Evolutionary conservation across 257 asterid genomes (phyloP), one percentile per base, ranked within the genome.

Genomic region (Solanum pinnatisectum): DNA sequence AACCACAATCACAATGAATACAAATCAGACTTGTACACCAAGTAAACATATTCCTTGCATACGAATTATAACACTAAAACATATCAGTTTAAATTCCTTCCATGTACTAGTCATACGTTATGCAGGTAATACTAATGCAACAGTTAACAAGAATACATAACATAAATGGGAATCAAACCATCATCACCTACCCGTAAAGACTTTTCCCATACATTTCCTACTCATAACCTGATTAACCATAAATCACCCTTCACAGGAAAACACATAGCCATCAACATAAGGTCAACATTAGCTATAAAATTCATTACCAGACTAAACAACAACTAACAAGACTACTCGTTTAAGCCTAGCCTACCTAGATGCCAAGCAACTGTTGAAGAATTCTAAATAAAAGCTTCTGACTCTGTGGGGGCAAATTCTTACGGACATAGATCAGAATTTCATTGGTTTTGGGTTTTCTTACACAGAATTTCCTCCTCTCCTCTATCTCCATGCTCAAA

Each of bases 401-500:
- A 18, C 65, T 56, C n/a, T 2, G 2, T 56, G 4, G n/a, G 65
- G n/a, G 11, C 0, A 6, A 56, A 18, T 18, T 7, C 10, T 18
- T 6, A 56, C 2, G 0, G n/a, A 18, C 10, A 2, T 18, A 18
- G 10, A 2, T 18, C 2, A 18, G 1, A 18, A 56, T 16, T 52
- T 16, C 23, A 56, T 56, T 16, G n/a, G 4, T 56, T 56, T 56
- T 18, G n/a, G 3, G 4, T n/a, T 18, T 56, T 3, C 10, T 56
- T 56, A 16, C n/a, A 18, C 4, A 6, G 0, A 56, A 56, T 6
- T 56, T 5, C n/a, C 10, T 56, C n/a, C 1, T 2, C n/a, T 56
- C n/a, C 0, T 0, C 4, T 56, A 18, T 56, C 10, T 56, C n/a
- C 65, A 56, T 0, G 11, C 10, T 18, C 0, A 4, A 18, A 56